phyloP scores from a whole-genome alignment of 805 yeast genomes.

The Candida tammaniensis region DNA sequence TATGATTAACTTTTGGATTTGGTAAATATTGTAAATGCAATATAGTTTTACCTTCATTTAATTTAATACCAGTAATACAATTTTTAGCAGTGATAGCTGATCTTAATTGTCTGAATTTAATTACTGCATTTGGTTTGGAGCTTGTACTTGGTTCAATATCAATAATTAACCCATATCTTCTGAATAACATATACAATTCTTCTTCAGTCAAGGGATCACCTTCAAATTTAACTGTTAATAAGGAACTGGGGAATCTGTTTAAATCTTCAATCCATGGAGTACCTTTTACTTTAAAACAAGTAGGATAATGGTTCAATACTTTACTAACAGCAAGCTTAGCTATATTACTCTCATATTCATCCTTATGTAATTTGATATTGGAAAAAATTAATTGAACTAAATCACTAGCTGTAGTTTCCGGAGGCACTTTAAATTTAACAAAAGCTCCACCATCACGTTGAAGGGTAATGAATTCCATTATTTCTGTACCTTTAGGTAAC shows the following conservation, averaged over 20 bases:
- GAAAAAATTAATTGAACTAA: slow-evolving; percentile 50
- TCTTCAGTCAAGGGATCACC: slow-evolving; percentile 80
- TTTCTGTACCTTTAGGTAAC: slow-evolving; percentile 31
- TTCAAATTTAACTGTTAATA: slow-evolving; percentile 65
- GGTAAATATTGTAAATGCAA: slow-evolving; percentile 75
- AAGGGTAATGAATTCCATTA: slow-evolving; percentile 65
- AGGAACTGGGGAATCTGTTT: slow-evolving; percentile 66
- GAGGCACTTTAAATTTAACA: slow-evolving; percentile 69
- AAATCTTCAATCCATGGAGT: slow-evolving; percentile 96
- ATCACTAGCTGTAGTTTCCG: slow-evolving; percentile 45
- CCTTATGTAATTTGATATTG: slow-evolving; percentile 34
- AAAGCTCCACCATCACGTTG: slow-evolving; percentile 92
- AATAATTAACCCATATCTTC: slow-evolving; percentile 81
- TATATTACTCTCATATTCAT: slow-evolving; percentile 8
- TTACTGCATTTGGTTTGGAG: slow-evolving; percentile 38
- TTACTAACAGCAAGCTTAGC: slow-evolving; percentile 4
- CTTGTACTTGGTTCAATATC: slow-evolving; percentile 62
- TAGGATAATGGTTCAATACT: slow-evolving; percentile 32
- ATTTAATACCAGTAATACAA: slow-evolving; percentile 77
- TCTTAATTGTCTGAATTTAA: slow-evolving; percentile 54
- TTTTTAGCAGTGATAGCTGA: slow-evolving; percentile 85
- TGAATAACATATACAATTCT: slow-evolving; percentile 71
- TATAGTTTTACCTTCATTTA: slow-evolving; percentile 51
- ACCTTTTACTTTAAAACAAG: slow-evolving; percentile 78
- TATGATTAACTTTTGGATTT: slow-evolving; percentile 46